These are phyloP conservation scores for Pleurotus platypus DNA, from an alignment of 768 basidiomycete genomes.

Conservation along the genomic window DNA sequence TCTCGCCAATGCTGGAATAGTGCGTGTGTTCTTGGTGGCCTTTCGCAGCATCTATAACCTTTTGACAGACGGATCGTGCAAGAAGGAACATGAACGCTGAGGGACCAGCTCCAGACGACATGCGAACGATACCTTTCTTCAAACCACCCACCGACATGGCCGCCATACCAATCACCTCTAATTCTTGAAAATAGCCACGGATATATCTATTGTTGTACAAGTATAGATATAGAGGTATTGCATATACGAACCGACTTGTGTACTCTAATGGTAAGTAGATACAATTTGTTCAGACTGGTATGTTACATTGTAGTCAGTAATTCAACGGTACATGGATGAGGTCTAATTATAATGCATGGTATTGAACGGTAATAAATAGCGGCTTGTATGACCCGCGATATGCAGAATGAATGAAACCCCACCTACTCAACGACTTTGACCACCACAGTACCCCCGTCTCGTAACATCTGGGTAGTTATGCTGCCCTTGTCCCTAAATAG, in stretches of 20 bases:
- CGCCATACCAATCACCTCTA: no score
- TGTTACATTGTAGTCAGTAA: background rate
- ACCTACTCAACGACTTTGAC: slow-evolving; percentile 13
- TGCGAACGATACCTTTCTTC: slow-evolving; percentile 77
- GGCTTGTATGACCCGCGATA: background rate
- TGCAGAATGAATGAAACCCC: background rate
- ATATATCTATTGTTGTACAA: no score
- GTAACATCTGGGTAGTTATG: background rate
- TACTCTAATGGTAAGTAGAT: no score
- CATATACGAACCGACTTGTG: no score
- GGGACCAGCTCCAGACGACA: slow-evolving; percentile 58
- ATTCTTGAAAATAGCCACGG: no score
- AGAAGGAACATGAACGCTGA: slow-evolving; percentile 58
- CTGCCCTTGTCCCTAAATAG: background rate
- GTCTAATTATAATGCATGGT: no score
- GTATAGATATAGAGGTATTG: no score
- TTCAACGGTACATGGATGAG: background rate
- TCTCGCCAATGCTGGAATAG: slow-evolving; percentile 59
- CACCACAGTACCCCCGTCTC: slow-evolving; percentile 12
- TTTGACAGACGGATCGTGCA: slow-evolving; percentile 58
- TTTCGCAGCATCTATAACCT: background rate
- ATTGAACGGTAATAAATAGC: background rate
- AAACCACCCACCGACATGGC: slow-evolving; percentile 23
- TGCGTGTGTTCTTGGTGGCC: slow-evolving; percentile 28
- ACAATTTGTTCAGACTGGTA: no score